Percentiles rank a stretch among this genome's conserved stretches.
These are phyloP conservation scores for Psilocybe cubensis DNA, from an alignment of 768 basidiomycete species.

Conservation along the genomic window DNA sequence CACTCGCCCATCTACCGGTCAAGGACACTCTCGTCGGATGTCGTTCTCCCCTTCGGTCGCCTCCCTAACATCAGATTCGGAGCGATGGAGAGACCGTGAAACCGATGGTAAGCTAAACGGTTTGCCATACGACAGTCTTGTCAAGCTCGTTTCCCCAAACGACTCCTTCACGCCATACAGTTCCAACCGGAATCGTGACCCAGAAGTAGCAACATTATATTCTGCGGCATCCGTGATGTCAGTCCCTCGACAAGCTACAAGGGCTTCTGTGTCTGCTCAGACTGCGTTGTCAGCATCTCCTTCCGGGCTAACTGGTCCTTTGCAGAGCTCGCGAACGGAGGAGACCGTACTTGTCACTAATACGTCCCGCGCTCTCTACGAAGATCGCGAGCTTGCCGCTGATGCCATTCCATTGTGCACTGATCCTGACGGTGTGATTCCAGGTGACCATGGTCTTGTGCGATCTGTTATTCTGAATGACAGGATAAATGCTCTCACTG, in stretches of 20 bases:
- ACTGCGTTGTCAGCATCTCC: constrained; percentile 26
- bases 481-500: constrained; percentile 85
- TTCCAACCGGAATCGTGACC: constrained; percentile 53
- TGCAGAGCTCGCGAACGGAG: constrained; percentile 38
- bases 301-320: constrained; percentile 19
- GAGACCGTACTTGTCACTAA: constrained; percentile 39
- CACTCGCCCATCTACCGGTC: constrained; percentile 32
- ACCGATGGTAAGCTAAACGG: constrained; percentile 49
- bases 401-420: constrained; percentile 66
- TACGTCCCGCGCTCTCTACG: constrained; percentile 54
- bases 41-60: constrained; percentile 38
- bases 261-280: constrained; percentile 22
- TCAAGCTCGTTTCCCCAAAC: constrained; percentile 70
- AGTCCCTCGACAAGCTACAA: constrained; percentile 37
- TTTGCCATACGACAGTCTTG: constrained; percentile 72
- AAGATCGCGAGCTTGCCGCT: constrained; percentile 78
- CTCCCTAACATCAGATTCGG: constrained; percentile 40
- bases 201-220: constrained; percentile 85
- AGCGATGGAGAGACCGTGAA: constrained; percentile 32
- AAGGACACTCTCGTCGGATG: constrained; percentile 25
- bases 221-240: constrained; percentile 84
- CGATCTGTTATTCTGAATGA: constrained; percentile 85
- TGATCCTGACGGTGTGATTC: constrained; percentile 70
- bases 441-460: constrained; percentile 82
- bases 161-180: constrained; percentile 54